These are phyloP conservation scores for Boletellus sp. DNA, from an alignment of 768 basidiomycete genomes.

Conservation along the genomic window DNA sequence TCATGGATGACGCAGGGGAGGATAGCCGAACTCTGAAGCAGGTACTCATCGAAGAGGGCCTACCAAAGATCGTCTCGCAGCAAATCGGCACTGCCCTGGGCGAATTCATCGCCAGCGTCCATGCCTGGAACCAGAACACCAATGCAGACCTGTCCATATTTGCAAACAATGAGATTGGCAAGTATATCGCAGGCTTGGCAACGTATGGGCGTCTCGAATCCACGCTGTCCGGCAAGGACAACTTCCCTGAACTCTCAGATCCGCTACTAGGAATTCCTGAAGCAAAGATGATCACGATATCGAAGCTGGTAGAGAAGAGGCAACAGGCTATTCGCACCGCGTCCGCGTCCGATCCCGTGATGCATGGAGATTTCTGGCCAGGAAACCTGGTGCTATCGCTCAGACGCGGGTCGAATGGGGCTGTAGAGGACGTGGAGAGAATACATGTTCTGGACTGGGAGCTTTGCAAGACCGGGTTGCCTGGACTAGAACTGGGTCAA, in stretches of 20 bases:
- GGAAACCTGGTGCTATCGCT: constrained; percentile 57
- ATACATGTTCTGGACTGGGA: constrained; percentile 67
- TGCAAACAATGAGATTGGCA: constrained; percentile 38
- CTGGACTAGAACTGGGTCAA: constrained; percentile 60
- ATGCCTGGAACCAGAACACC: constrained; percentile 41
- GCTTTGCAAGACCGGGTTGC: constrained; percentile 51
- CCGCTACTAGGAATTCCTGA: constrained; percentile 41
- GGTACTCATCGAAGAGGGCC: constrained; percentile 34
- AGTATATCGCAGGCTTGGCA: constrained; percentile 36
- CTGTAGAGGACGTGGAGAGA: constrained; percentile 31
- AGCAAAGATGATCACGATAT: constrained; percentile 34
- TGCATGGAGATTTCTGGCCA: constrained; percentile 67
- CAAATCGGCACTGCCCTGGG: constrained; percentile 54
- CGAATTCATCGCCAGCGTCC: constrained; percentile 50
- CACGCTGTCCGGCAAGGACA: constrained; percentile 33
- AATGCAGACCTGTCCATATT: constrained; percentile 35
- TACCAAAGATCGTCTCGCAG: constrained; percentile 28
- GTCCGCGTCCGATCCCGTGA: constrained; percentile 27
- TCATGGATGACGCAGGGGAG: constrained; percentile 62
- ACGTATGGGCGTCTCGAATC: constrained; percentile 45
- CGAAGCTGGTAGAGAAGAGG: constrained; percentile 30
- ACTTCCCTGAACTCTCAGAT: constrained; percentile 36
- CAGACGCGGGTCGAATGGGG: constrained; percentile 26
- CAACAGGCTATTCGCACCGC: constrained; percentile 30
- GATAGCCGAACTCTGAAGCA: constrained; percentile 37